phyloP scores from a whole-genome alignment of 2,329 filamentous ascomycete genomes.

The Neofusicoccum ribis region DNA sequence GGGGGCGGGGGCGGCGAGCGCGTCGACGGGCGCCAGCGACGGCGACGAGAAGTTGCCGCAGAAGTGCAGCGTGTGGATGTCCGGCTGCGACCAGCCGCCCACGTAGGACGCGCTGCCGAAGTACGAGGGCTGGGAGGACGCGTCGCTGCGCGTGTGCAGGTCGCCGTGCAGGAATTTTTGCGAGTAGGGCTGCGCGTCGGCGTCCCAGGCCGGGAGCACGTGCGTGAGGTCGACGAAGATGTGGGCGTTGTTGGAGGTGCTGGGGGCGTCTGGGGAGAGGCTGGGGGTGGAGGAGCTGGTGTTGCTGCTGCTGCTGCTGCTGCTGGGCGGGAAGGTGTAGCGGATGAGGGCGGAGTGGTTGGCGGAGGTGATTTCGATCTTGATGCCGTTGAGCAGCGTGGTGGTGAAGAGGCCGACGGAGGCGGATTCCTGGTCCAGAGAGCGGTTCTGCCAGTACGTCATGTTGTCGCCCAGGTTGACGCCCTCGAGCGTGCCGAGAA shows the following conservation, averaged over 20 bases:
- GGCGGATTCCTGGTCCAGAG: constrained; percentile 32
- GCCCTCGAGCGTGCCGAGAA: constrained; percentile 38
- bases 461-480: constrained; percentile 47
- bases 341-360: constrained; percentile 40
- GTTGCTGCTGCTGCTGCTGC: not conserved
- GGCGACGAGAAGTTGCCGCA: constrained; percentile 34
- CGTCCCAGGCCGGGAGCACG: constrained; percentile 42
- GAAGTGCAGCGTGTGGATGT: constrained; percentile 38
- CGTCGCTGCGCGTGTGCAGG: constrained; percentile 23
- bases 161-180: constrained; percentile 24
- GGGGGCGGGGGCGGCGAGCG: constrained; percentile 27
- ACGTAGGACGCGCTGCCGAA: constrained; percentile 50
- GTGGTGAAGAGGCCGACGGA: constrained; percentile 41
- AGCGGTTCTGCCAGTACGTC: constrained; percentile 42
- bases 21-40: constrained; percentile 26
- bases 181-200: constrained; percentile 23
- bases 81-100: constrained; percentile 41
- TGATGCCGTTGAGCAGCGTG: constrained; percentile 35
- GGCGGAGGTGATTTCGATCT: constrained; percentile 37
- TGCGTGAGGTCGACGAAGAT: constrained; percentile 53
- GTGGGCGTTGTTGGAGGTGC: constrained; percentile 36
- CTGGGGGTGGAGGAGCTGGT: constrained; percentile 21
- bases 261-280: not conserved
- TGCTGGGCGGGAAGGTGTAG: constrained; percentile 36
- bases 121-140: constrained; percentile 37